Evolutionary conservation across 208 protist genomes (phyloP).

Genomic region (Leishmania gerbilli): DNA sequence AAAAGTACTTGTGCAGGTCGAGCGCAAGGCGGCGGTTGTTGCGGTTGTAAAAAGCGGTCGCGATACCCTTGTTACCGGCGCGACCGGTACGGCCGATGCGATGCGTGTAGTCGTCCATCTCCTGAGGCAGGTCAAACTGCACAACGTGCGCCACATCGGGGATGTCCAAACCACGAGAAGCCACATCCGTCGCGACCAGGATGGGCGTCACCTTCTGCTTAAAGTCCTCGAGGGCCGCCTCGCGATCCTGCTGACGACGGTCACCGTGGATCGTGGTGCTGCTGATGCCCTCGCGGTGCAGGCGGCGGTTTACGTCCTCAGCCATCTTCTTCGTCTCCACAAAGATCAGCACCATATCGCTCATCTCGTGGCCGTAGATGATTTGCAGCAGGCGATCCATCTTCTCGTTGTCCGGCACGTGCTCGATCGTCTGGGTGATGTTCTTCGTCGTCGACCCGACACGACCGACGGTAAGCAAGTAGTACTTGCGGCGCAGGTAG

Average conservation of each 20-base stretch:
- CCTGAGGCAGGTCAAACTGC: constrained; percentile 96
- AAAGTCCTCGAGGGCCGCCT: constrained; percentile 90
- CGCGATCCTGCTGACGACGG: constrained; percentile 87
- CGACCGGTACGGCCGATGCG: constrained; percentile 99
- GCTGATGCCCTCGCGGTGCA: constrained; percentile 89
- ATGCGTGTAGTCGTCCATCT: constrained; percentile 99
- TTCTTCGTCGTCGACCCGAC: constrained; percentile 97
- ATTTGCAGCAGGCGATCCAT: constrained; percentile 77
- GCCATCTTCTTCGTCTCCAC: constrained; percentile 98
- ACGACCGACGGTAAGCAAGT: constrained; percentile 97
- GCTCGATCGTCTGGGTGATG: constrained; percentile 95
- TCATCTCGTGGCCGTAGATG: constrained; percentile 76
- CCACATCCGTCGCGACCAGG: constrained; percentile 98
- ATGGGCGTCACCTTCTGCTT: constrained; percentile 85
- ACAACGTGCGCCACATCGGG: constrained; percentile 97
- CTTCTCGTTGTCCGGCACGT: constrained; percentile 69
- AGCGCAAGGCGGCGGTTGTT: constrained; percentile 65
- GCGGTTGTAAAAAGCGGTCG: constrained; percentile 94
- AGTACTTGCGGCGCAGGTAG: constrained; percentile 96
- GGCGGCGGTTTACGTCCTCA: constrained; percentile 79
- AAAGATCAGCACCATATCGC: constrained; percentile 94
- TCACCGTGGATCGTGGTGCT: constrained; percentile 95
- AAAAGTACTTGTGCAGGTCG: constrained; percentile 83
- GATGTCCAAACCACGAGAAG: constrained; percentile 98
- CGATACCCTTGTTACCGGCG: constrained; percentile 95